Evolutionary conservation across 2,329 filamentous ascomycete genomes (phyloP), one percentile per base, ranked within the genome.

Genomic region (Scorias spongiosa): DNA sequence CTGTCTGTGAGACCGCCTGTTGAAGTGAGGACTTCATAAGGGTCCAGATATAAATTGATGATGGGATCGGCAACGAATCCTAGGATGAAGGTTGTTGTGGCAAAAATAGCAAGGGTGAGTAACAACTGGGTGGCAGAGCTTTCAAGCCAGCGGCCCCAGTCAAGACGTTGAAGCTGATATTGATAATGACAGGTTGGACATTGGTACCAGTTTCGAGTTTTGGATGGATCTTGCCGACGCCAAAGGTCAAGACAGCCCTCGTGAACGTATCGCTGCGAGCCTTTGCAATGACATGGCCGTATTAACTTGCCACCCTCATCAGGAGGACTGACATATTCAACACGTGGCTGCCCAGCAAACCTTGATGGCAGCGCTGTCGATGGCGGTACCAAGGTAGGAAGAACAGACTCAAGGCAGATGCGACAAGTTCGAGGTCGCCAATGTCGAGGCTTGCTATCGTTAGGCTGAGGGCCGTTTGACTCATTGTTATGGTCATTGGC

Each of bases 31-130:
- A 64, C 64, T 38, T 58, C 57, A 50, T 65, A 65, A 0, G 87
- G 87, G 57, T 94, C 86, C 44, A 89, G 66, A 68, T 89, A 94
- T 26, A 94, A 66, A 54, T 87, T 84, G 61, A 96, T 81, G 47
- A 96, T 85, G 1, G 88, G 88, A 62, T 96, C 88, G 47, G 88
- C 89, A 51, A 96, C 66, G 56, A 95, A 96, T 37, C 91, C 91
- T 44, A 96, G 76, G 1, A 84, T 34, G 57, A 94, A 96, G 20
- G 94, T 72, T 42, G 80, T 73, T 38, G 79, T 48, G 30, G 86
- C 45, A 50, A 95, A 74, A 49, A 94, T 81, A 15, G 70, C 41
- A 2, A 84, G 52, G 1, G 89, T 95, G 53, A 96, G 67, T 1
- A 65, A 58, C 28, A 85, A 66, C 57, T 93, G 82, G 4, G 81